Percentiles rank a stretch among this genome's conserved stretches.
Conservation (phyloP, 768 basidiomycete species). For the Termitomyces sp. region DNA sequence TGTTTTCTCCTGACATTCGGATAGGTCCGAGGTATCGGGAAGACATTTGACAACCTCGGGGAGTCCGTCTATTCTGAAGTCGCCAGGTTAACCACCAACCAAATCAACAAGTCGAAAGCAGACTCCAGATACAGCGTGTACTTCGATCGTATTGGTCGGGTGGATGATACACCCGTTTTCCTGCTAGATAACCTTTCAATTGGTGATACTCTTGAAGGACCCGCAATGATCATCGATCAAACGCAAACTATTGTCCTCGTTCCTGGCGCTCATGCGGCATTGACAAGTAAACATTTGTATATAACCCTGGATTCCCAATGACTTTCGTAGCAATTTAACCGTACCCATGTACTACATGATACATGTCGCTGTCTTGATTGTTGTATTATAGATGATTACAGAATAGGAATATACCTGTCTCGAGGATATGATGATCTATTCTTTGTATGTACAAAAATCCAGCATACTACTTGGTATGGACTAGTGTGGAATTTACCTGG, state of each 20-base stretch:
- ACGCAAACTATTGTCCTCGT: conserved; percentile 94
- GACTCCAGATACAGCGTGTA: conserved; percentile 67
- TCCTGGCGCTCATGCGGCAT: conserved; percentile 61
- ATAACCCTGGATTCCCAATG: conserved; percentile 36
- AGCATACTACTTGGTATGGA: too few relatives aligned
- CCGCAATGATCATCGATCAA: conserved; percentile 92
- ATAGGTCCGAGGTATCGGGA: conserved; percentile 85
- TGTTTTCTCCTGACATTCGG: neutral
- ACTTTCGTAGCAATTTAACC: neutral
- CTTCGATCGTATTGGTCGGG: conserved; percentile 76
- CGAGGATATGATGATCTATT: neutral
- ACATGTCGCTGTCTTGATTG: neutral
- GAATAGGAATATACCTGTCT: neutral
- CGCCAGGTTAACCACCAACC: conserved; percentile 40
- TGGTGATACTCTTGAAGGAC: conserved; percentile 76
- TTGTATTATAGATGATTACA: neutral
- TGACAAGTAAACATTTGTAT: conserved; percentile 69
- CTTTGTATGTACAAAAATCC: too few relatives aligned
- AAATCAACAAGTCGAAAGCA: conserved; percentile 40
- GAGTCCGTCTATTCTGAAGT: conserved; percentile 78
- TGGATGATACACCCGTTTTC: conserved; percentile 78
- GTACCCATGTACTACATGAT: too few relatives aligned
- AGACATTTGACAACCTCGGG: conserved; percentile 81
- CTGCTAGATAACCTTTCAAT: conserved; percentile 59
- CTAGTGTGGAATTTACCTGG: too few relatives aligned